A percentile compares a stretch with the other conserved stretches of the same genome.
phyloP scores from a whole-genome alignment of 192 early-diverging fungal species.

The Entomortierella chlamydospora region DNA sequence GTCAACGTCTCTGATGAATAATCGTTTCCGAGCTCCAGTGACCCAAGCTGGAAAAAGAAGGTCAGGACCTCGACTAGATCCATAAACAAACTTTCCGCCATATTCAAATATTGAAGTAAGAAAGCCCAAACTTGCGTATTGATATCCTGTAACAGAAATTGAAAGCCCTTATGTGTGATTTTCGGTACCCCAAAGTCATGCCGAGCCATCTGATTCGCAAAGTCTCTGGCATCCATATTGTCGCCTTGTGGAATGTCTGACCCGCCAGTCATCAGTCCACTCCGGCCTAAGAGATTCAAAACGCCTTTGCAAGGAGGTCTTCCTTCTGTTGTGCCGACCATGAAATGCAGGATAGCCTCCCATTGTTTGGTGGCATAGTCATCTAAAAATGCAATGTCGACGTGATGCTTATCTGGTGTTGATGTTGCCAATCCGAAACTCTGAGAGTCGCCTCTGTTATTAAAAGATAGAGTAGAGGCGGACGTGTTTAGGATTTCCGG shows the following conservation, averaged over 20 bases:
- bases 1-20: slow-evolving; percentile 91
- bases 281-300: slow-evolving; percentile 76
- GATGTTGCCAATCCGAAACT: slow-evolving; percentile 86
- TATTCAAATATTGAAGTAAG: slow-evolving; percentile 90
- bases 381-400: slow-evolving; percentile 81
- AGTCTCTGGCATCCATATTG: slow-evolving; percentile 36
- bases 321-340: slow-evolving; percentile 86
- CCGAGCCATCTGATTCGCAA: slow-evolving; percentile 30
- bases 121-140: slow-evolving; percentile 97
- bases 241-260: slow-evolving; percentile 1
- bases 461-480: not conserved
- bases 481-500: too few relatives aligned
- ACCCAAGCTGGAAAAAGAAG: slow-evolving; percentile 94
- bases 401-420: slow-evolving; percentile 67
- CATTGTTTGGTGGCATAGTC: slow-evolving; percentile 84
- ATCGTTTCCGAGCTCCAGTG: slow-evolving; percentile 88
- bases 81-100: slow-evolving; percentile 83
- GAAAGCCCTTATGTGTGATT: slow-evolving; percentile 97
- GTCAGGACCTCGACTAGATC: slow-evolving; percentile 94
- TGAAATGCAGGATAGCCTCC: slow-evolving; percentile 94
- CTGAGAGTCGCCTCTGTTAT: slow-evolving; percentile 78
- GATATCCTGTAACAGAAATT: slow-evolving; percentile 94
- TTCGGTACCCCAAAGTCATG: slow-evolving; percentile 58
- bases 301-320: slow-evolving; percentile 76
- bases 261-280: slow-evolving; percentile 78